phyloP scores from a whole-genome alignment of 805 yeast species.

The Saccharomycopsis sp. region DNA sequence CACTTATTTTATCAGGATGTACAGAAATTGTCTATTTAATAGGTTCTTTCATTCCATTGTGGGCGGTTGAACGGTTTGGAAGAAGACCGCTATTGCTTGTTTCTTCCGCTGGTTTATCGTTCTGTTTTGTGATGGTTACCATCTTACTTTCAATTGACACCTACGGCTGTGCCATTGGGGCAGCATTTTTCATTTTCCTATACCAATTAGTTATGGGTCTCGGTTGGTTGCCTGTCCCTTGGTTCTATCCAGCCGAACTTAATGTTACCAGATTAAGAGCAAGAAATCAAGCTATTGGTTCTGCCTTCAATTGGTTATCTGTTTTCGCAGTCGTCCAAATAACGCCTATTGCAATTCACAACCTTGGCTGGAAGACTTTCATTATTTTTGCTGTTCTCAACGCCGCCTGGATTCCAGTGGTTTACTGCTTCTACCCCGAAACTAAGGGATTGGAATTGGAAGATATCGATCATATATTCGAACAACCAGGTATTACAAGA shows the following conservation, averaged over 20 bases:
- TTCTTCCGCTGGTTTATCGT: conserved; percentile 18
- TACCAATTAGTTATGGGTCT: conserved; percentile 20
- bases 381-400: conserved; percentile 52
- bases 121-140: conserved; percentile 22
- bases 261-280: conserved; percentile 58
- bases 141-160: conserved; percentile 5
- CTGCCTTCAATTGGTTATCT: conserved; percentile 55
- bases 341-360: conserved; percentile 48
- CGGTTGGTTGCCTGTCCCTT: conserved; percentile 29
- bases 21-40: conserved; percentile 35
- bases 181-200: conserved; percentile 25
- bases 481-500: conserved; percentile 5
- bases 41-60: conserved; percentile 38
- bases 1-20: conserved; percentile 34
- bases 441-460: conserved; percentile 39
- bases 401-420: conserved; percentile 38
- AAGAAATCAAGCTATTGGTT: conserved; percentile 43
- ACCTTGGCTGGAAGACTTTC: conserved; percentile 49
- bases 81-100: conserved; percentile 30
- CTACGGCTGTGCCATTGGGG: conserved; percentile 24
- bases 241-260: conserved; percentile 51
- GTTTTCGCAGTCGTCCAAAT: conserved; percentile 61
- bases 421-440: conserved; percentile 50
- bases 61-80: conserved; percentile 39
- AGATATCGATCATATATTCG: conserved; percentile 3